phyloP scores from a whole-genome alignment of 768 basidiomycete species.

The Leucocoprinus sp. region DNA sequence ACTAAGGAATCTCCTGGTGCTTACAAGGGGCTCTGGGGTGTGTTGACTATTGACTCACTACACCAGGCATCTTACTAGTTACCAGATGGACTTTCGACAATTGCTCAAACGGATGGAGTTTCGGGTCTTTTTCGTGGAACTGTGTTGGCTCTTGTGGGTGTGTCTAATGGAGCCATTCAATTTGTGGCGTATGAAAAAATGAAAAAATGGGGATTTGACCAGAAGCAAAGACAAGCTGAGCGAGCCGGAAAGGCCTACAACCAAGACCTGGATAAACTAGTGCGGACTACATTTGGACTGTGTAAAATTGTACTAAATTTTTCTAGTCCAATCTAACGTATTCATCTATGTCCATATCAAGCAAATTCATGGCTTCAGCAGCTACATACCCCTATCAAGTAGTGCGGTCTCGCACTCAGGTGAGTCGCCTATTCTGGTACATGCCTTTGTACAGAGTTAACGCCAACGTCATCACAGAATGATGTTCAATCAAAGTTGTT shows the following conservation, averaged over 20 bases:
- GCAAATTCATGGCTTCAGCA: conserved; percentile 77
- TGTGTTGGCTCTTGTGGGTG: conserved; percentile 80
- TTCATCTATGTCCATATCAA: conserved; percentile 84
- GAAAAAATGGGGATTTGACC: conserved; percentile 83
- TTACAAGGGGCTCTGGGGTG: conserved; percentile 77
- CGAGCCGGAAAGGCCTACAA: conserved; percentile 58
- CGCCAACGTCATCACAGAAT: conserved; percentile 42
- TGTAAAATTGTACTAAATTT: conserved; percentile 3
- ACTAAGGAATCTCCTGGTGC: conserved; percentile 53
- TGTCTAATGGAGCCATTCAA: conserved; percentile 90
- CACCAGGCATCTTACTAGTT: neutral
- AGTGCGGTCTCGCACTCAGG: conserved; percentile 88
- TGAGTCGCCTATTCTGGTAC: conserved; percentile 23
- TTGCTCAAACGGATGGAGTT: conserved; percentile 67
- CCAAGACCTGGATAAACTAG: conserved; percentile 76
- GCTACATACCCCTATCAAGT: conserved; percentile 98
- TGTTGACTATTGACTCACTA: conserved; percentile 18
- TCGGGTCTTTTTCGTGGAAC: conserved; percentile 84
- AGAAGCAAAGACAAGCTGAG: conserved; percentile 57
- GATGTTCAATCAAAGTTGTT: conserved; percentile 60
- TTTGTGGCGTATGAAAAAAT: conserved; percentile 96
- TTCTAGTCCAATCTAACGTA: conserved; percentile 83
- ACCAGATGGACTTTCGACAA: conserved; percentile 58
- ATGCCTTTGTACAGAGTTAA: neutral
- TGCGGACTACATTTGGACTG: conserved; percentile 29